Evolutionary conservation across 2,329 filamentous ascomycete species (phyloP), one percentile per base, ranked within the genome.

Genomic region (Aureobasidium sp.): DNA sequence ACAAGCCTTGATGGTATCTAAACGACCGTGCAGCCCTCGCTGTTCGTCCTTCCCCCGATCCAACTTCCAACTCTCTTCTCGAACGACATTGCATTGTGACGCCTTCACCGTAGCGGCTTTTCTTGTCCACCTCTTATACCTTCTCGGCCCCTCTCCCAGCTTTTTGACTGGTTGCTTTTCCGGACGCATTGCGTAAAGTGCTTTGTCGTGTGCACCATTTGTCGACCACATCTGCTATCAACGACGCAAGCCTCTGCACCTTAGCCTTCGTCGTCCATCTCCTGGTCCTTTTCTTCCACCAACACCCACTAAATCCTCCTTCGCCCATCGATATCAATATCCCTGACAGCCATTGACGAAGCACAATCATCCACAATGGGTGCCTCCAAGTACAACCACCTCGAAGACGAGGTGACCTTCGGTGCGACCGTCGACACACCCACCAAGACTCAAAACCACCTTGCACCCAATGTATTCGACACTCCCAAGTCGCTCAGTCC

Each of bases 391-490:
- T 59, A 59, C 57, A 60, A 46, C 62, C 55, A 44, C 56, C 56
- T 50, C 36, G 52, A 64, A 51, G 63, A 66, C 27, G 62, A 64
- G 56, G 59, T 72, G 65, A 77, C 75, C 55, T 79, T 79, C 66
- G 77, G 77, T 48, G 77, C 74, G 61, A 72, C 72, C 63, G 53
- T 63, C 63, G 13, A 66, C 66, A 66, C 67, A 66, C 61, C 60
- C 56, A 65, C 47, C 62, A 61, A 59, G 64, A 64, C 63, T 29
- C 66, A 69, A 55, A 63, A 64, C 59, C 65, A 68, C 44, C 70
- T 72, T 41, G 60, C 69, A 70, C 5, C 68, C 71, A 37, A 64
- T 56, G 44, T 61, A 29, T 65, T 69, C 67, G 68, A 71, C 63
- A 71, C 72, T 15, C 70, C 71, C 24, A 63, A 63, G 29, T 69